Evolutionary conservation across 768 basidiomycete genomes (phyloP).

Genomic region (Leccinum broughii): DNA sequence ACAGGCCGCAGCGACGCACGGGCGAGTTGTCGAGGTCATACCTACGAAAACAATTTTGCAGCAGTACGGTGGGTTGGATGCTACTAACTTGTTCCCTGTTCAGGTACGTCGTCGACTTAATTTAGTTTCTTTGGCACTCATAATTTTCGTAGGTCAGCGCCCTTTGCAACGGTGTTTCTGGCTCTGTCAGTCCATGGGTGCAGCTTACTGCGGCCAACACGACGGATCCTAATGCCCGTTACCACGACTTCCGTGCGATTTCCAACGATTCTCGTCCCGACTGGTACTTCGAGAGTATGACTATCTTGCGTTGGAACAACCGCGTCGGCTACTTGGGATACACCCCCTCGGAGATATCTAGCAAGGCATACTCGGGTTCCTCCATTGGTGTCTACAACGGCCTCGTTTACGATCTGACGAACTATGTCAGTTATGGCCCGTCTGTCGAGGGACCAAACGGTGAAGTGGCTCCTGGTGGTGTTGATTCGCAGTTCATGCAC

Average conservation of each 20-base stretch:
- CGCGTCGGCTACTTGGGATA: conserved; percentile 89
- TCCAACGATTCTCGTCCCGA: conserved; percentile 92
- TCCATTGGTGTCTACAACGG: conserved; percentile 86
- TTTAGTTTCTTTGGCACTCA: background rate
- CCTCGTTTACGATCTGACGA: conserved; percentile 83
- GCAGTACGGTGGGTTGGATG: conserved; percentile 77
- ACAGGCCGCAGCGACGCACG: conserved; percentile 63
- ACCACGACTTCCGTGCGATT: conserved; percentile 94
- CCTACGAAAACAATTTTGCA: conserved; percentile 71
- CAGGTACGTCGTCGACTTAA: conserved; percentile 53
- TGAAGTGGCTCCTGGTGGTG: conserved; percentile 40
- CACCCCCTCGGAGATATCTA: conserved; percentile 71
- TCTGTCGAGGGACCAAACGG: conserved; percentile 50
- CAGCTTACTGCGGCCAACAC: conserved; percentile 74
- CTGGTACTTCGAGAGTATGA: conserved; percentile 98
- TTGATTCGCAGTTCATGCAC: conserved; percentile 70
- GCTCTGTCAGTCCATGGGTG: conserved; percentile 83
- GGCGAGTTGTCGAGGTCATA: conserved; percentile 68
- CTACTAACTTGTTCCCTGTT: conserved; percentile 87
- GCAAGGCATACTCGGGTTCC: conserved; percentile 60
- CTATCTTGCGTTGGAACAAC: conserved; percentile 84
- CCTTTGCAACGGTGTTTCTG: conserved; percentile 84
- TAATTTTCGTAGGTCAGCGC: conserved; percentile 68
- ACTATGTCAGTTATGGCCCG: conserved; percentile 74
- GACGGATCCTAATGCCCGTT: conserved; percentile 72